A percentile compares a stretch with the other conserved stretches of the same genome.
Conservation (phyloP, 345 rosid genomes). For the Populus alba region DNA sequence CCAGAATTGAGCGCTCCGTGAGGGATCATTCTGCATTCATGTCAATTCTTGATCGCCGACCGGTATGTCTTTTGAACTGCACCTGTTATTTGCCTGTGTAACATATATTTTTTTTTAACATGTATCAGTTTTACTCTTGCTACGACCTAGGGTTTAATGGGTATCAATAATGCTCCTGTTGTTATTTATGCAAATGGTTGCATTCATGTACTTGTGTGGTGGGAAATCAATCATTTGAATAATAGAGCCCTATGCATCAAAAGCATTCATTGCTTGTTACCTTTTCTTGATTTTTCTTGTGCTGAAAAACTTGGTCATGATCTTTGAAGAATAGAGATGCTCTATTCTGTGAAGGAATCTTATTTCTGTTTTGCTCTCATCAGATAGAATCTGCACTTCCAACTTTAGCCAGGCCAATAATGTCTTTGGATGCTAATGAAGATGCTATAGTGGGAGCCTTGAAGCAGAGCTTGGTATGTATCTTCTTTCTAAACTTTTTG, state of each 20-base stretch:
- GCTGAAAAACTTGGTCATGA: not conserved
- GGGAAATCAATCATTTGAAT: not conserved
- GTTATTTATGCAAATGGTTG: not conserved
- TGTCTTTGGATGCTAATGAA: slow-evolving; percentile 96
- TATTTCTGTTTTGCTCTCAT: slow-evolving; percentile 23
- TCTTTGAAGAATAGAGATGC: not conserved
- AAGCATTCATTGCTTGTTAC: not conserved
- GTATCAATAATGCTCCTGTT: not conserved
- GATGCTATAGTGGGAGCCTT: slow-evolving; percentile 90
- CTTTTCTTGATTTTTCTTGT: not conserved
- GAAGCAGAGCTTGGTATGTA: slow-evolving; percentile 86
- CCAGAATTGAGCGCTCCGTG: slow-evolving; percentile 86
- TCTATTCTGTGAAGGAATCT: slow-evolving; percentile 5
- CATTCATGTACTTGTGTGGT: not conserved
- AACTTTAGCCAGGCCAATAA: slow-evolving; percentile 80
- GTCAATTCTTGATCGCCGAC: slow-evolving; percentile 86
- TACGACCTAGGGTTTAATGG: not conserved
- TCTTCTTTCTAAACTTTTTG: slow-evolving; percentile 11
- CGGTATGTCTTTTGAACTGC: slow-evolving; percentile 46
- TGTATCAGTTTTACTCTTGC: not conserved
- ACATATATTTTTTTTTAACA: not conserved
- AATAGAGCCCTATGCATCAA: not conserved
- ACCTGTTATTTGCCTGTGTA: not conserved
- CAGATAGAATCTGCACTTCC: slow-evolving; percentile 96
- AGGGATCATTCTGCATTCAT: slow-evolving; percentile 75